Percentiles rank a stretch among this genome's conserved stretches.
These are phyloP conservation scores for Trifolium subterraneum DNA, from an alignment of 306 rosid genomes.

Conservation along the genomic window DNA sequence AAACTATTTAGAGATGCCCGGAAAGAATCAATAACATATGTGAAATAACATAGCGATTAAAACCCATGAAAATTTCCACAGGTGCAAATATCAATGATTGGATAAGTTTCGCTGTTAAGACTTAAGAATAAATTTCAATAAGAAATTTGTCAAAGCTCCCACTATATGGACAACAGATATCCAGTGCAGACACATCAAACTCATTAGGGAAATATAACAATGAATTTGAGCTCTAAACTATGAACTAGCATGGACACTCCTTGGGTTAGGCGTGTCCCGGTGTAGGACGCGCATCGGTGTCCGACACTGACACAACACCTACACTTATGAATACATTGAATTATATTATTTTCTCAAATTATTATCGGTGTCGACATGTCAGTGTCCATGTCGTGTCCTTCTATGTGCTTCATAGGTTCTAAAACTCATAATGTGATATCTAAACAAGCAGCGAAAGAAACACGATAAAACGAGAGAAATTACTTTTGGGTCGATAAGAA, in stretches of 20 bases:
- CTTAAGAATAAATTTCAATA: neutral
- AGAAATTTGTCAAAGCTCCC: neutral
- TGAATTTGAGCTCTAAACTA: neutral
- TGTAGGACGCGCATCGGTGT: too few relatives aligned
- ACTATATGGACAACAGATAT: constrained; percentile 25
- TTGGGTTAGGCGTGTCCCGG: too few relatives aligned
- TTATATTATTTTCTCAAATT: too few relatives aligned
- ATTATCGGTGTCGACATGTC: too few relatives aligned
- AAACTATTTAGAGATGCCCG: constrained; percentile 26
- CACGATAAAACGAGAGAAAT: constrained; percentile 7
- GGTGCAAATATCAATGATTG: neutral
- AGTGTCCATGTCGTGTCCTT: too few relatives aligned
- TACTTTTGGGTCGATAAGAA: constrained; percentile 95
- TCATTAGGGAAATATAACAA: constrained; percentile 4
- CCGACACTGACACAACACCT: too few relatives aligned
- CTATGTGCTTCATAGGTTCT: neutral
- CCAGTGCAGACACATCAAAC: constrained; percentile 28
- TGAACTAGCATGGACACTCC: too few relatives aligned
- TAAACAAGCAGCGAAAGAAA: constrained; percentile 14
- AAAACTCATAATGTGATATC: constrained; percentile 6
- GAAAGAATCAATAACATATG: constrained; percentile 5
- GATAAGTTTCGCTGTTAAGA: neutral
- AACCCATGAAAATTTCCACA: constrained; percentile 2
- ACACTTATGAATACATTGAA: too few relatives aligned
- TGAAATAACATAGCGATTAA: constrained; percentile 19